Base-by-base conservation (phyloP, 441 rosid genomes). In the Metrosideros polymorpha region DNA sequence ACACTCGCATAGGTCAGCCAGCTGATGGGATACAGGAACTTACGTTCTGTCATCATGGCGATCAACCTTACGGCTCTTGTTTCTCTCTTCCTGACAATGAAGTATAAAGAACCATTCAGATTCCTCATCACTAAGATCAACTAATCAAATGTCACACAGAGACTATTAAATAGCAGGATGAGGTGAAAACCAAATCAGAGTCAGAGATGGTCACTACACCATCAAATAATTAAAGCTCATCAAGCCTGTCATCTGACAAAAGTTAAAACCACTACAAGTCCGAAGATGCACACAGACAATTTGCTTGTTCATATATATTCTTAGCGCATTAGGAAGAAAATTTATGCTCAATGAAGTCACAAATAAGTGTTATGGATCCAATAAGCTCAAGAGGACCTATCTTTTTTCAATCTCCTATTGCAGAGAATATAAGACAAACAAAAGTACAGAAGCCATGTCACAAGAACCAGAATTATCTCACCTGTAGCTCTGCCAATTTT, bases 401-500 rank as follows among this genome's bases (percentile, higher is more conserved):
- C 47, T 39, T 39, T 71, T 35, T 71, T 42, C 1, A 71, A 71
- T 39, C 47, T 42, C 47, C 79, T 42, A 83, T 35, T 6, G 43
- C 84, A 29, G 59, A 52, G 57, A 51, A 52, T 24, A 52, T 53
- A 15, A 27, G 25, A 71, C 9, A 10, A 56, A 71, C 35, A 55
- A 3, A 49, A 32, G 19, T 25, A 18, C 42, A 9, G 29, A 75
- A 76, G 59, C 43, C 43, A 50, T 29, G 82, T 63, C 42, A 54
- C 66, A 55, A 84, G 22, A 47, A 14, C 55, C 51, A 50, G 35
- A 32, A 43, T 42, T 84, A 71, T 54, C 86, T 86, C 91, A 98
- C 99, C 99, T 95, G 98, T 87, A 95, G 98, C 86, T 96, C 98
- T 32, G 93, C 92, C 87, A 98, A 90, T 90, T 98, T 98, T 88